These are phyloP conservation scores for Teratosphaeria destructans DNA, from an alignment of 2,329 filamentous ascomycete species.

Conservation along the genomic window DNA sequence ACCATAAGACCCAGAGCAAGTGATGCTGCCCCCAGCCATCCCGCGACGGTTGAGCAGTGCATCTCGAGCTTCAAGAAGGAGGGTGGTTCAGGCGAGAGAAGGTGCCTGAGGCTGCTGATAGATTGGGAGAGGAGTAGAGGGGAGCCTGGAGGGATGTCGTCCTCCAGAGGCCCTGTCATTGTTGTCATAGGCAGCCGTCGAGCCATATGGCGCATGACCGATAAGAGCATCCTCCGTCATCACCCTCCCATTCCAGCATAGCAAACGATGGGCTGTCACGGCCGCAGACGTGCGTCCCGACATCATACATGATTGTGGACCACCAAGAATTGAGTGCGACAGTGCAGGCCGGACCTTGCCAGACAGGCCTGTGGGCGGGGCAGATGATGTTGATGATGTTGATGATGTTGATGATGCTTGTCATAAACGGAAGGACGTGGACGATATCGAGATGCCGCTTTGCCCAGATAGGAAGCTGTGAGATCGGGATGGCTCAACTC, in stretches of 20 bases:
- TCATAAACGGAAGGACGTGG: background rate
- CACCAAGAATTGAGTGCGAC: background rate
- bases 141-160: too few species aligned
- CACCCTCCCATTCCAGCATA: background rate
- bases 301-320: background rate
- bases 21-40: constrained; percentile 3
- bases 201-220: background rate
- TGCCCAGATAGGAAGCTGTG: background rate
- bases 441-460: background rate
- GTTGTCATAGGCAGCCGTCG: too few species aligned
- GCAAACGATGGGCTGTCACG: background rate
- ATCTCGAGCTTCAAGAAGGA: background rate
- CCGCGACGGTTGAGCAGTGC: background rate
- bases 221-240: background rate
- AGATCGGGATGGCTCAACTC: background rate
- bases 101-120: background rate
- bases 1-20: constrained; percentile 7
- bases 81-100: background rate
- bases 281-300: background rate
- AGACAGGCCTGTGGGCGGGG: background rate
- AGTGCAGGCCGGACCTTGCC: background rate
- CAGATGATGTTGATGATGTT: background rate
- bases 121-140: background rate
- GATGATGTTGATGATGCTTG: background rate
- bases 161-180: too few species aligned